A percentile compares a stretch with the other conserved stretches of the same genome.
Conservation (phyloP, 2,329 filamentous ascomycete genomes). For the Thelonectria rubi region DNA sequence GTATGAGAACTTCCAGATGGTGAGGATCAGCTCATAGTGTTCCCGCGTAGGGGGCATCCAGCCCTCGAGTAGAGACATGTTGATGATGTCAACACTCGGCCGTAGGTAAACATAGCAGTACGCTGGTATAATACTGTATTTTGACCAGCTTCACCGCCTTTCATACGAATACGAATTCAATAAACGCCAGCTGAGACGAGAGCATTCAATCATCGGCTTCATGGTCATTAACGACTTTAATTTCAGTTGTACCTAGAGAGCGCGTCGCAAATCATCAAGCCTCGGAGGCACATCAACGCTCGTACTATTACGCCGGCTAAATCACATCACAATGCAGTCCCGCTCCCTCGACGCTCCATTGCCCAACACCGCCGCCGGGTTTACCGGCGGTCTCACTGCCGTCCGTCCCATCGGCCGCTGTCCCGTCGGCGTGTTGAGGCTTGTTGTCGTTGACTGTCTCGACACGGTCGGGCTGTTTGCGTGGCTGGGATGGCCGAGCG, state of each 20-base stretch:
- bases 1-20: constrained; percentile 61
- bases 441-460: constrained; percentile 37
- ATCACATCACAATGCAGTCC: constrained; percentile 60
- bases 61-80: constrained; percentile 59
- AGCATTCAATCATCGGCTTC: neutral
- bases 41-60: constrained; percentile 68
- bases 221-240: neutral
- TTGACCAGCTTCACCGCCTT: constrained; percentile 40
- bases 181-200: neutral
- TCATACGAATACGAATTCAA: neutral
- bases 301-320: constrained; percentile 5
- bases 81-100: constrained; percentile 2
- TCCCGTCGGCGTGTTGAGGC: constrained; percentile 22
- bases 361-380: constrained; percentile 35
- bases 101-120: constrained; percentile 36
- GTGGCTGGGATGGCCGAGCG: constrained; percentile 60
- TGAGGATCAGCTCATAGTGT: constrained; percentile 64
- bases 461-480: constrained; percentile 41
- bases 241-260: too few relatives aligned
- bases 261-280: neutral
- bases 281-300: neutral
- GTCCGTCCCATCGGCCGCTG: constrained; percentile 32
- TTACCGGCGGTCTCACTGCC: constrained; percentile 36
- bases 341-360: constrained; percentile 37
- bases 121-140: constrained; percentile 17